Evolutionary conservation across 2,329 filamentous ascomycete species (phyloP).

Genomic region (Monilinia polystroma): DNA sequence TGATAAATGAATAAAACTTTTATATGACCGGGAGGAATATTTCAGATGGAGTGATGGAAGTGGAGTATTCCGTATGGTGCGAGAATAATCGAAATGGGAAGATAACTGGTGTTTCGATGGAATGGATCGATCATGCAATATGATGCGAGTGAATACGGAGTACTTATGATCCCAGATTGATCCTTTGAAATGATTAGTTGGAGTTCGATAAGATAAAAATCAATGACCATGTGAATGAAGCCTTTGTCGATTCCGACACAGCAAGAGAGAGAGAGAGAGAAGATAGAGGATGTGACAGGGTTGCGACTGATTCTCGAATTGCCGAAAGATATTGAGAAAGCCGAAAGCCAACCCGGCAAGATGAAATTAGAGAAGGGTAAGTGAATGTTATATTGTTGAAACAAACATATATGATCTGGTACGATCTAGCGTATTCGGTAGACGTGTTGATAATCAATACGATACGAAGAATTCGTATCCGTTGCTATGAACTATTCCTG

Average conservation of each 20-base stretch:
- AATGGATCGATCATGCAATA: slow-evolving; percentile 37
- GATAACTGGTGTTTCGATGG: slow-evolving; percentile 32
- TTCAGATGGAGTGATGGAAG: slow-evolving; percentile 15
- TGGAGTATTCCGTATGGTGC: slow-evolving; percentile 6
- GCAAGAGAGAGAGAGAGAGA: slow-evolving; percentile 22
- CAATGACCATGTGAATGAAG: slow-evolving; percentile 23
- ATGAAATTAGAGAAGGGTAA: not conserved
- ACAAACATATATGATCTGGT: not conserved
- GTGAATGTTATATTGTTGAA: not conserved
- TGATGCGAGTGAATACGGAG: slow-evolving; percentile 25
- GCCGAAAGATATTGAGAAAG: not conserved
- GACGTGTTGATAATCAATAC: not conserved
- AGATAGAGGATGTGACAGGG: slow-evolving; percentile 8
- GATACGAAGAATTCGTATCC: not conserved
- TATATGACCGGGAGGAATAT: slow-evolving; percentile 17
- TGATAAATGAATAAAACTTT: slow-evolving; percentile 24
- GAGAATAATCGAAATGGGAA: slow-evolving; percentile 24
- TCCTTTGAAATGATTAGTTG: slow-evolving; percentile 30
- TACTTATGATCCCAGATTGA: slow-evolving; percentile 24
- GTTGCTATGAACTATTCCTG: not conserved
- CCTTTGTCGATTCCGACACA: slow-evolving; percentile 28
- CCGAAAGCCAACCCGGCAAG: not conserved
- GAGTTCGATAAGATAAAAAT: slow-evolving; percentile 15
- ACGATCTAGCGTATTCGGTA: not conserved
- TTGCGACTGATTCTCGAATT: slow-evolving; percentile 19